Evolutionary conservation across 768 basidiomycete species (phyloP).

Genomic region (Candolleomyces aberdarensis): DNA sequence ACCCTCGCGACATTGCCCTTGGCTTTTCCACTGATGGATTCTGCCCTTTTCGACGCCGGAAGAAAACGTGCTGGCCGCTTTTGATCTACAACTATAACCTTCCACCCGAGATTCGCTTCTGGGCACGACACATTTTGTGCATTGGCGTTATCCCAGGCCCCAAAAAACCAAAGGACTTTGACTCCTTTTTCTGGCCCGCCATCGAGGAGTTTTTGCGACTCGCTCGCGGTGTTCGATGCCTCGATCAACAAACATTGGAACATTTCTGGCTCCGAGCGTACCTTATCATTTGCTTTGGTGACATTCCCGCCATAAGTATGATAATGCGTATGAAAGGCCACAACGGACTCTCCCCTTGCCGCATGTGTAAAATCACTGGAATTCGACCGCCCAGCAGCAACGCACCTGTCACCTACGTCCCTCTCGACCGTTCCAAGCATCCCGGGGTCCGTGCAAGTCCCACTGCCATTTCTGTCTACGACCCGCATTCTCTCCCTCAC

Average conservation of each 20-base stretch:
- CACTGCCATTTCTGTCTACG: conserved; percentile 12
- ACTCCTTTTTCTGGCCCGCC: conserved; percentile 16
- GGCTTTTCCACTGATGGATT: conserved; percentile 43
- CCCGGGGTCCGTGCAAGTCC: conserved; percentile 11
- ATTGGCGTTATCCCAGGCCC: conserved; percentile 38
- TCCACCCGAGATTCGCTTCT: conserved; percentile 29
- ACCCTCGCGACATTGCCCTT: conserved; percentile 38
- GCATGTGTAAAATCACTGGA: conserved; percentile 30
- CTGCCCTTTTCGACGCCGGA: conserved; percentile 29
- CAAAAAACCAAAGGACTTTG: conserved; percentile 11
- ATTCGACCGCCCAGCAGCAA: no score
- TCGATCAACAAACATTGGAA: conserved; percentile 7
- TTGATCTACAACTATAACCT: conserved; percentile 40
- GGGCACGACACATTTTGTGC: conserved; percentile 25
- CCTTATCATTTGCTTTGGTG: conserved; percentile 17
- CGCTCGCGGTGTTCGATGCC: conserved; percentile 31
- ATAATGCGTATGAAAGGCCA: conserved; percentile 39
- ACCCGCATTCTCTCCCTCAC: conserved; percentile 30
- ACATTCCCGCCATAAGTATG: conserved; percentile 18
- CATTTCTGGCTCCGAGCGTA: conserved; percentile 16
- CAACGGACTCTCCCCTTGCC: conserved; percentile 32
- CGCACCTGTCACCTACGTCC: conserved; percentile 27
- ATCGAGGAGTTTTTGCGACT: conserved; percentile 34
- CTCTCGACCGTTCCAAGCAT: conserved; percentile 20
- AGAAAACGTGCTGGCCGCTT: conserved; percentile 37